Evolutionary conservation across 768 basidiomycete genomes (phyloP), one percentile per base, ranked within the genome.

Genomic region (Xanthoconium stramineum): DNA sequence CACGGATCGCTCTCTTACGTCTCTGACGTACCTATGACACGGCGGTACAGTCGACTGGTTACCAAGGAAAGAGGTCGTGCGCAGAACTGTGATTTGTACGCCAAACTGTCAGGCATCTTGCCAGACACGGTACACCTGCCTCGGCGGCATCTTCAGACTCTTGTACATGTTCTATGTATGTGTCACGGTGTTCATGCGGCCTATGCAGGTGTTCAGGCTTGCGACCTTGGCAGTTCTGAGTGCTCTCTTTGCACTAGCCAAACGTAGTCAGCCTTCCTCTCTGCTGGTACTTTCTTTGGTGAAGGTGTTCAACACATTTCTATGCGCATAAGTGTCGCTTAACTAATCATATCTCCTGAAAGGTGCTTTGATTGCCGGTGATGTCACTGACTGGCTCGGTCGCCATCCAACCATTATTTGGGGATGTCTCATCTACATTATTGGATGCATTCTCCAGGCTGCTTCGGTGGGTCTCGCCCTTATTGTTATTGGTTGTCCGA

Each of bases 241-340:
- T 52, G 46, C 53, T 51, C 37, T 43, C 42, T 36, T 42, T 15
- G 3, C 30, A 24, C 48, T 40, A 28, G 19, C 45, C 37, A 47
- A 40, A 15, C 49, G 47, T 40, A 43, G n/a, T n/a, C 52, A 28
- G 19, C 38, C 4, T 46, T 45, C 19, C n/a, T 37, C 52, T 17
- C 28, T 47, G 89, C 87, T n/a, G 92, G 92, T 58, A 94, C 91
- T 30, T 91, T 94, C 78, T 84, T 90, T 60, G 91, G 55, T 60
- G 49, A 29, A 5, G 4, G 11, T 2, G 19, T 33, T 42, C 35
- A 55, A 45, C 51, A 0, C 12, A 11, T 88, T 51, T 47, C 19
- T 5, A 17, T 55, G 35, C 11, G 33, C 12, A 20, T 43, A n/a
- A n/a, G n/a, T n/a, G n/a, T n/a, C n/a, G n/a, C n/a, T n/a, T 60